Evolutionary conservation across 495 filamentous ascomycete genomes (phyloP).

Genomic region (Trichoderma orchidacearum): DNA sequence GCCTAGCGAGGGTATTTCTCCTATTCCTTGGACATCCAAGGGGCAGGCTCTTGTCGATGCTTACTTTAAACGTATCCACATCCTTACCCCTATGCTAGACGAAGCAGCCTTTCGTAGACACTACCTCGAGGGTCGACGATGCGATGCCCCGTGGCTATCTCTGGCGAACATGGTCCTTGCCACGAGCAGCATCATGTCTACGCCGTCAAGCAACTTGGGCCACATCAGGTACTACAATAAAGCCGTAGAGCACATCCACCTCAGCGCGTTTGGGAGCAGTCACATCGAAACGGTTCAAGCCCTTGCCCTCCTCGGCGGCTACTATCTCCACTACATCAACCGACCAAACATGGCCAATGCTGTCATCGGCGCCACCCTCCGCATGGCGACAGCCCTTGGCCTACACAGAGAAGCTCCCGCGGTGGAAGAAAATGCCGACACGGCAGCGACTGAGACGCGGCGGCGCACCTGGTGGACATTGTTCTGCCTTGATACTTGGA

Average conservation of each 20-base stretch:
- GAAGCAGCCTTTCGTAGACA: constrained; percentile 61
- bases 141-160: constrained; percentile 61
- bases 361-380: constrained; percentile 49
- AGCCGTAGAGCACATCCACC: constrained; percentile 51
- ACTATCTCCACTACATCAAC: constrained; percentile 70
- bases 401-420: constrained; percentile 59
- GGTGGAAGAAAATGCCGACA: constrained; percentile 31
- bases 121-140: constrained; percentile 51
- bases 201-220: constrained; percentile 53
- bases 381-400: constrained; percentile 60
- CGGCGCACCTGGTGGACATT: constrained; percentile 70
- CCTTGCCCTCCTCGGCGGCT: constrained; percentile 56
- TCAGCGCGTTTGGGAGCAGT: constrained; percentile 56
- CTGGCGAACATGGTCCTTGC: constrained; percentile 73
- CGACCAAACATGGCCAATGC: constrained; percentile 64
- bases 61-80: constrained; percentile 66
- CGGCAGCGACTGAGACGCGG: constrained; percentile 46
- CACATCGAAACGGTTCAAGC: constrained; percentile 61
- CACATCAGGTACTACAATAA: constrained; percentile 62
- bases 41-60: constrained; percentile 55
- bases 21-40: constrained; percentile 43
- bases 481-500: constrained; percentile 72
- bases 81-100: constrained; percentile 64
- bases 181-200: constrained; percentile 59
- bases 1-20: constrained; percentile 33